phyloP scores from a whole-genome alignment of 2,329 filamentous ascomycete genomes.

The Alternaria triticimaculans region DNA sequence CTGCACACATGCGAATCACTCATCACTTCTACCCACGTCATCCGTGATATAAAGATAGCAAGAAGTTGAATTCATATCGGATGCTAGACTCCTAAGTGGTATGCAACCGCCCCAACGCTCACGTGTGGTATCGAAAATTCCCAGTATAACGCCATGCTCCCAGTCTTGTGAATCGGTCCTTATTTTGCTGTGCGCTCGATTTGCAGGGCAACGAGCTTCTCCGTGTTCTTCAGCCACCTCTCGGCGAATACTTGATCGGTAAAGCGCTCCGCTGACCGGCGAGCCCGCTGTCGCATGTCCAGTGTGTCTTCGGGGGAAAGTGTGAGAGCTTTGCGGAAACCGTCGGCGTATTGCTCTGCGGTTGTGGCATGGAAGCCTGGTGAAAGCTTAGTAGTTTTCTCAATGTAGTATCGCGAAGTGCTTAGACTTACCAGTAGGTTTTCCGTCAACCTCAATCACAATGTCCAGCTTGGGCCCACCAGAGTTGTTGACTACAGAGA shows the following conservation, averaged over 20 bases:
- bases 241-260: constrained; percentile 84
- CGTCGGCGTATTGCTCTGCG: constrained; percentile 77
- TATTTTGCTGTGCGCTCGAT: constrained; percentile 22
- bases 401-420: neutral
- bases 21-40: neutral
- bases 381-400: constrained; percentile 3
- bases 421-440: constrained; percentile 69
- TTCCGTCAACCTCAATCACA: constrained; percentile 78
- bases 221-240: constrained; percentile 79
- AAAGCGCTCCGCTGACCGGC: constrained; percentile 81
- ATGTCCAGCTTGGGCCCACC: constrained; percentile 95
- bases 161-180: neutral
- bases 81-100: neutral
- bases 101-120: constrained; percentile 9
- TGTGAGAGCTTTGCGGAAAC: constrained; percentile 77
- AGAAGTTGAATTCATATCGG: neutral
- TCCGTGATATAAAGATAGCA: neutral
- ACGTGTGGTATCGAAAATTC: constrained; percentile 15
- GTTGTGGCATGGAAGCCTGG: constrained; percentile 85
- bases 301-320: constrained; percentile 70
- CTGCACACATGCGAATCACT: neutral
- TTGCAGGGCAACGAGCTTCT: constrained; percentile 67
- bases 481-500: constrained; percentile 90
- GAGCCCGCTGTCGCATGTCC: constrained; percentile 76
- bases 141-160: neutral